Evolutionary conservation across 2,329 filamentous ascomycete species (phyloP).

Genomic region (Neonectria coccinea): DNA sequence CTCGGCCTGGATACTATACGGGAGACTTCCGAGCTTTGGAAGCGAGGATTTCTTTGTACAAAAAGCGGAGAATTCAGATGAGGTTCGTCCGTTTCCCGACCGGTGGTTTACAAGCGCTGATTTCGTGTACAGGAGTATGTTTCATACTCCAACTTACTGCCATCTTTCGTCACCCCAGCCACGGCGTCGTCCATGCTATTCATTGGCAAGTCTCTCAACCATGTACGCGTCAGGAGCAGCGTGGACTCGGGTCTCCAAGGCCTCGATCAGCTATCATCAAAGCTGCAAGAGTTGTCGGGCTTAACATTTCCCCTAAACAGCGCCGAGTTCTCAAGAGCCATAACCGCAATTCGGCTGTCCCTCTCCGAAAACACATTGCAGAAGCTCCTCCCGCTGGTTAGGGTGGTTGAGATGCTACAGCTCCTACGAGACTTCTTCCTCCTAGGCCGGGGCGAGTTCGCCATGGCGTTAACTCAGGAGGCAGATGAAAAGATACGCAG

Average conservation of each 20-base stretch:
- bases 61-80: slow-evolving; percentile 56
- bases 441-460: slow-evolving; percentile 90
- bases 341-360: slow-evolving; percentile 81
- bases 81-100: slow-evolving; percentile 48
- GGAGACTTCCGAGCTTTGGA: slow-evolving; percentile 81
- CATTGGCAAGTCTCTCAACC: slow-evolving; percentile 88
- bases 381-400: slow-evolving; percentile 80
- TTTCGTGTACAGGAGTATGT: slow-evolving; percentile 63
- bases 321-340: slow-evolving; percentile 75
- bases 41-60: slow-evolving; percentile 89
- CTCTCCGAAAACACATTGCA: slow-evolving; percentile 88
- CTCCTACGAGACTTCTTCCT: slow-evolving; percentile 89
- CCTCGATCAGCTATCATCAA: slow-evolving; percentile 72
- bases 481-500: slow-evolving; percentile 83
- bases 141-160: slow-evolving; percentile 71
- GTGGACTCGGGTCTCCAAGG: slow-evolving; percentile 60
- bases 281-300: slow-evolving; percentile 75
- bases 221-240: slow-evolving; percentile 73
- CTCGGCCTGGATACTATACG: slow-evolving; percentile 91
- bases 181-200: slow-evolving; percentile 89
- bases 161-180: slow-evolving; percentile 79
- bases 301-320: slow-evolving; percentile 80
- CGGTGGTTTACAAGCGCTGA: slow-evolving; percentile 10
- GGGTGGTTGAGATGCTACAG: slow-evolving; percentile 80
- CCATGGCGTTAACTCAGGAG: slow-evolving; percentile 85